Percentiles rank a stretch among this genome's conserved stretches.
These are phyloP conservation scores for Penicillium sp. DNA, from an alignment of 2,329 filamentous ascomycete genomes.

Conservation along the genomic window DNA sequence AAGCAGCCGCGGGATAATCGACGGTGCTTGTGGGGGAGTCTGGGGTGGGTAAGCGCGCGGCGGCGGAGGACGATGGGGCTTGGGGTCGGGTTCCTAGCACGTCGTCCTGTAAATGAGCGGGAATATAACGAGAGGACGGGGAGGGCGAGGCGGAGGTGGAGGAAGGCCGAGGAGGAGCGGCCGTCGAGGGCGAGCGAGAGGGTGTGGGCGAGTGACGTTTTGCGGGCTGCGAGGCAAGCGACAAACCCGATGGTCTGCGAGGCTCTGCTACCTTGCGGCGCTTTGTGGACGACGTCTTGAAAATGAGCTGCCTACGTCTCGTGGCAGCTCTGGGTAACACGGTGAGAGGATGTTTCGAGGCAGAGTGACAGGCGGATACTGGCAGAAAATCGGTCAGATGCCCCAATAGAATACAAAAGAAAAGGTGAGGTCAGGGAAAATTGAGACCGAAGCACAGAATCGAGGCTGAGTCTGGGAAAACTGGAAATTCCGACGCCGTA, in stretches of 20 bases:
- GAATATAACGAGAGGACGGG: slow-evolving; percentile 54
- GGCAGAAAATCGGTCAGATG: slow-evolving; percentile 12
- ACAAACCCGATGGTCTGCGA: slow-evolving; percentile 41
- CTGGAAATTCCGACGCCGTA: slow-evolving; percentile 8
- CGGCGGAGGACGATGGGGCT: slow-evolving; percentile 23
- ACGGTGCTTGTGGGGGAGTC: slow-evolving; percentile 33
- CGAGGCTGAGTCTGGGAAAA: slow-evolving; percentile 6
- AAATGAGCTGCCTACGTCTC: slow-evolving; percentile 50
- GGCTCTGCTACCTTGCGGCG: slow-evolving; percentile 54
- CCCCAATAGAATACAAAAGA: slow-evolving; percentile 14
- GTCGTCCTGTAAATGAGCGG: slow-evolving; percentile 61
- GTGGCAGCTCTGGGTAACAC: slow-evolving; percentile 49
- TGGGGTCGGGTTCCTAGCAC: slow-evolving; percentile 43
- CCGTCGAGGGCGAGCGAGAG: slow-evolving; percentile 17
- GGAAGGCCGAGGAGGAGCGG: slow-evolving; percentile 19
- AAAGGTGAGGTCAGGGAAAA: slow-evolving; percentile 1
- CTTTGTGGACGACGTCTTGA: slow-evolving; percentile 57
- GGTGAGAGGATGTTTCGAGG: slow-evolving; percentile 14
- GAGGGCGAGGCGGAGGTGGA: slow-evolving; percentile 34
- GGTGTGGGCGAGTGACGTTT: slow-evolving; percentile 40
- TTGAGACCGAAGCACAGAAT: neutral
- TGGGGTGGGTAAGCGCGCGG: slow-evolving; percentile 43
- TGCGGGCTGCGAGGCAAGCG: slow-evolving; percentile 38
- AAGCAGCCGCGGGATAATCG: slow-evolving; percentile 57
- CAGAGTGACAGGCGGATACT: slow-evolving; percentile 4